Evolutionary conservation across 2,329 filamentous ascomycete species (phyloP).

Genomic region (Cladosporium sp.): DNA sequence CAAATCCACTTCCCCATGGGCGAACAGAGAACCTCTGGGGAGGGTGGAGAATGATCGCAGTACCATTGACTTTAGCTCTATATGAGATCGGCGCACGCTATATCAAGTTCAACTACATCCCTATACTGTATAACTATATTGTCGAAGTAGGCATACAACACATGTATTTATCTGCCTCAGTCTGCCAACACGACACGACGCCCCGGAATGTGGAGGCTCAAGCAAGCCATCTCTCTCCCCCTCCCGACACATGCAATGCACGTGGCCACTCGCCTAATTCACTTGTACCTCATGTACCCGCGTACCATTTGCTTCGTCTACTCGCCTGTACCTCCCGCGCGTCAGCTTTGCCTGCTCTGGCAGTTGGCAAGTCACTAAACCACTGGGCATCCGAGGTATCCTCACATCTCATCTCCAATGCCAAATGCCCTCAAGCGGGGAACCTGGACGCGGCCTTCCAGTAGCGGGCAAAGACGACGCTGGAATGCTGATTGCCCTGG

Average conservation of each 20-base stretch:
- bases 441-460: constrained; percentile 2
- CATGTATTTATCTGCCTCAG: not conserved
- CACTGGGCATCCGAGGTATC: constrained; percentile 7
- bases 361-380: constrained; percentile 8
- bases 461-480: not conserved
- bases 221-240: constrained; percentile 1
- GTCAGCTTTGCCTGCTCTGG: constrained; percentile 3
- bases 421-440: not conserved
- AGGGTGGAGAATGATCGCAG: constrained; percentile 13
- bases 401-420: not conserved
- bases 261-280: constrained; percentile 14
- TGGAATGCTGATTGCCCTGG: not conserved
- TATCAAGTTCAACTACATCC: constrained; percentile 3
- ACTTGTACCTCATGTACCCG: constrained; percentile 6
- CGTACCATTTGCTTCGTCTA: not conserved
- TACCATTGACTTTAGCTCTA: constrained; percentile 18
- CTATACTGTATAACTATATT: not conserved
- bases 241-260: constrained; percentile 9
- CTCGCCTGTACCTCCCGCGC: not conserved
- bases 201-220: constrained; percentile 13
- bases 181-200: not conserved
- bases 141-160: not conserved
- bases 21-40: not conserved
- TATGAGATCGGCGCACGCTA: not conserved
- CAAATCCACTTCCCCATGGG: constrained; percentile 19